Evolutionary conservation across 768 basidiomycete genomes (phyloP).

Genomic region (Podaxis pistillaris): DNA sequence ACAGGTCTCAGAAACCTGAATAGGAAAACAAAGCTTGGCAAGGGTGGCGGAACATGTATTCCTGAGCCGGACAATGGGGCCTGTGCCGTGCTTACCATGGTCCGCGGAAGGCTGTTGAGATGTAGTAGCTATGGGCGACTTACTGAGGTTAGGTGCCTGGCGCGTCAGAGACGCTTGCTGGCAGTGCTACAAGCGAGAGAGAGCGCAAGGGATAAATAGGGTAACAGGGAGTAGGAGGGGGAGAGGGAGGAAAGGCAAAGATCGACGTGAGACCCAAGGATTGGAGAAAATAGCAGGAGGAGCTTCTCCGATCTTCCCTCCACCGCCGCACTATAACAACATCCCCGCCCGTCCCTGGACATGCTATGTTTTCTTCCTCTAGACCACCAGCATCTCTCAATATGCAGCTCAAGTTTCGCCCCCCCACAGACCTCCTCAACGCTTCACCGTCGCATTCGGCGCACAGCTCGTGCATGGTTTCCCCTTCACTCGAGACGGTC

Average conservation of each 20-base stretch:
- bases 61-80: neutral
- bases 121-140: neutral
- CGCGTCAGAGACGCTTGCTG: neutral
- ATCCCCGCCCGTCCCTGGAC: neutral
- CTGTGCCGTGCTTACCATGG: neutral
- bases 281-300: neutral
- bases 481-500: neutral
- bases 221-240: neutral
- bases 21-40: neutral
- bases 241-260: neutral
- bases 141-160: slow-evolving; percentile 10
- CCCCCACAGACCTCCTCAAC: slow-evolving; percentile 10
- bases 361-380: slow-evolving; percentile 2
- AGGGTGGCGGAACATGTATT: slow-evolving; percentile 3
- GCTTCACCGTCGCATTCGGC: neutral
- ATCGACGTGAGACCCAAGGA: slow-evolving; percentile 3
- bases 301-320: slow-evolving; percentile 9
- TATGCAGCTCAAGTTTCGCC: slow-evolving; percentile 12
- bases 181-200: neutral
- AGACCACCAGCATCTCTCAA: slow-evolving; percentile 3
- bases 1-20: neutral
- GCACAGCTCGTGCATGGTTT: neutral
- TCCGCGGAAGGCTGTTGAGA: slow-evolving; percentile 14
- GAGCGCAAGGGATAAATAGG: slow-evolving; percentile 11
- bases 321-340: slow-evolving; percentile 10